Evolutionary conservation across 139 green algal species (phyloP).

Genomic region (Parachlorella kessleri): DNA sequence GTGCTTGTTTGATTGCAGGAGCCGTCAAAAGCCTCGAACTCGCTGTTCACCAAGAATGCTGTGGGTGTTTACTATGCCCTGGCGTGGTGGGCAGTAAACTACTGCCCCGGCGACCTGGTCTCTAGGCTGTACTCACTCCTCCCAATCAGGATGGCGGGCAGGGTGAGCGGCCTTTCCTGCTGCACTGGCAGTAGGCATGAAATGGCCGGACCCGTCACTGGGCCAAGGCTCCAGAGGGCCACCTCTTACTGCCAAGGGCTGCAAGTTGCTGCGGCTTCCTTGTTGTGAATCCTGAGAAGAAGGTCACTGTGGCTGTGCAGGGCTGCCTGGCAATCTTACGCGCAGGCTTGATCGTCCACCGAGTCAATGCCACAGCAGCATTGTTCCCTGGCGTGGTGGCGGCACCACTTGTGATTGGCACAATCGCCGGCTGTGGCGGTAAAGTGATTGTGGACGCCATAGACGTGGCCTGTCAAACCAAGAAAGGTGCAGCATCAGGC

Average conservation of each 20-base stretch:
- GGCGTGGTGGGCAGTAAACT: slow-evolving; percentile 52
- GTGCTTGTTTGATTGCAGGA: slow-evolving; percentile 17
- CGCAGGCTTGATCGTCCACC: slow-evolving; percentile 44
- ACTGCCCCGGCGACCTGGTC: slow-evolving; percentile 26
- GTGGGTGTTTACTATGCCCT: slow-evolving; percentile 31
- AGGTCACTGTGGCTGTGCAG: slow-evolving; percentile 13
- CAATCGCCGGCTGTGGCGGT: slow-evolving; percentile 46
- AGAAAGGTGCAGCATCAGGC: neutral
- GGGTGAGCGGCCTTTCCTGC: no score
- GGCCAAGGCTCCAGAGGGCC: no score
- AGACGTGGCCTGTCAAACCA: neutral
- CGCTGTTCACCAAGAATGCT: slow-evolving; percentile 42
- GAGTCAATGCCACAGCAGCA: slow-evolving; percentile 34
- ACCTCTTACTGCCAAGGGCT: neutral
- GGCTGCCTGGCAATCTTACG: slow-evolving; percentile 46
- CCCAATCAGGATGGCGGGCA: slow-evolving; percentile 2
- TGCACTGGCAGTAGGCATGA: no score
- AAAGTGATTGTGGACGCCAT: slow-evolving; percentile 45
- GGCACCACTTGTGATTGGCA: slow-evolving; percentile 54
- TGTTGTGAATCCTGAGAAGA: neutral
- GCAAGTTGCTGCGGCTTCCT: neutral
- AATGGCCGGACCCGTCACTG: neutral
- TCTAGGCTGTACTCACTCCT: slow-evolving; percentile 10
- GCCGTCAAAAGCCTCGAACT: slow-evolving; percentile 29
- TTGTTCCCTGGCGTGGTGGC: slow-evolving; percentile 44